These are phyloP conservation scores for Apiosordaria backusii DNA, from an alignment of 495 filamentous ascomycete genomes.

Conservation along the genomic window DNA sequence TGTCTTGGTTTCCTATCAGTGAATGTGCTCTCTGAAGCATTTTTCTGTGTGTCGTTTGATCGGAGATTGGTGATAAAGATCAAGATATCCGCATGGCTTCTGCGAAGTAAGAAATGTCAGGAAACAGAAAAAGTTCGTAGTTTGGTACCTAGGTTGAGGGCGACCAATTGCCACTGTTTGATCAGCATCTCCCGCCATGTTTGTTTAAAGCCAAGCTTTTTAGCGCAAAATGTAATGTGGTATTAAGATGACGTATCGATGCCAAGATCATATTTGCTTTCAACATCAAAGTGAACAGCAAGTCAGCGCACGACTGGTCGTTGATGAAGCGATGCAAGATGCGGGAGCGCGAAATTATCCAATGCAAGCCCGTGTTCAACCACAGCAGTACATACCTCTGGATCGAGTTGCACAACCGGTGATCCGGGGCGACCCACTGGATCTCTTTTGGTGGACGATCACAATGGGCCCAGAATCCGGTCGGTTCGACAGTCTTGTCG, in stretches of 20 bases:
- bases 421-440: neutral
- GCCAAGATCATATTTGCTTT: constrained; percentile 2
- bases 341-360: neutral
- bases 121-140: neutral
- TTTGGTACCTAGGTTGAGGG: neutral
- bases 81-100: neutral
- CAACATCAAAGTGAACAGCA: neutral
- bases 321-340: neutral
- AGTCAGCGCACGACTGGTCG: neutral
- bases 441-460: neutral
- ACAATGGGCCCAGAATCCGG: neutral
- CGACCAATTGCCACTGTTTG: constrained; percentile 1
- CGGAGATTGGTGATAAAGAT: neutral
- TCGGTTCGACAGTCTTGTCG: neutral
- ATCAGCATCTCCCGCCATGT: neutral
- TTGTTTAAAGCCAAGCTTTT: constrained; percentile 12
- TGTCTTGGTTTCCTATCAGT: neutral
- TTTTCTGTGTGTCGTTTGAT: neutral
- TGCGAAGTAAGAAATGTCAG: neutral
- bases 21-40: neutral
- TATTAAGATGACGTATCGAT: constrained; percentile 5
- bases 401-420: constrained; percentile 2
- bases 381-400: neutral
- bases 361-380: too few relatives aligned
- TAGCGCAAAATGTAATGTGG: neutral